Base-by-base conservation (phyloP, 805 yeast species). In the Ogataea zsoltii region DNA sequence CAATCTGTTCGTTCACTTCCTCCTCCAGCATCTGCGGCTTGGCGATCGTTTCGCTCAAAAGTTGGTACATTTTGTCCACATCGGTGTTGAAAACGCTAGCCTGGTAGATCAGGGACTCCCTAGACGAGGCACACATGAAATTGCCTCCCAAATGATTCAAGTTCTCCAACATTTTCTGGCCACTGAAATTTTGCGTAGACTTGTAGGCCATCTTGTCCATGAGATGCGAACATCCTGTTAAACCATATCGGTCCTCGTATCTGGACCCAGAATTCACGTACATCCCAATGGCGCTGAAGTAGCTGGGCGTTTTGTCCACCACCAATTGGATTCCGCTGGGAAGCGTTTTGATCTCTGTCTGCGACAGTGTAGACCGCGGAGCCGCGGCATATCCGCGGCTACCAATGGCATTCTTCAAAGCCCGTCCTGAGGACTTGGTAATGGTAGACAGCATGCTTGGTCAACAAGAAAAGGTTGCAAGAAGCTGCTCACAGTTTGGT, bases 31-130 rank as follows among this genome's bases (percentile, higher is more conserved):
- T 67, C 33, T 65, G 65, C 7, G 99, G 98, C 46, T 70, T 71
- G 11, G 84, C 70, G 3, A 92, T 84, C 0, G 97, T 88, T 53
- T 90, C 91, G 19, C 88, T 70, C 56, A 94, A 71, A 37, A 88
- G 71, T 37, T 77, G 76, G 52, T 87, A 79, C 96, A 94, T 89
- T 53, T 74, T 71, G 32, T 80, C 92, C 9, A 85, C 82, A 60
- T 91, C 97, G 36, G 76, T 74, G 62, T 91, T 91, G 75, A 94
- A 92, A 1, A 90, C 96, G 2, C 96, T 84, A 1, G 97, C 95
- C 67, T 94, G 98, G 66, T 94, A 94, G 69, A 92, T 80, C 71
- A 92, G 76, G 3, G 95, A 79, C 65, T 94, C 99, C 60, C 99
- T 76, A 7, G 95, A 87, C 0, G 96, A 85, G 1, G 96, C 85